Evolutionary conservation across 257 asterid genomes (phyloP), one percentile per base, ranked within the genome.

Genomic region (Penstemon davidsonii): DNA sequence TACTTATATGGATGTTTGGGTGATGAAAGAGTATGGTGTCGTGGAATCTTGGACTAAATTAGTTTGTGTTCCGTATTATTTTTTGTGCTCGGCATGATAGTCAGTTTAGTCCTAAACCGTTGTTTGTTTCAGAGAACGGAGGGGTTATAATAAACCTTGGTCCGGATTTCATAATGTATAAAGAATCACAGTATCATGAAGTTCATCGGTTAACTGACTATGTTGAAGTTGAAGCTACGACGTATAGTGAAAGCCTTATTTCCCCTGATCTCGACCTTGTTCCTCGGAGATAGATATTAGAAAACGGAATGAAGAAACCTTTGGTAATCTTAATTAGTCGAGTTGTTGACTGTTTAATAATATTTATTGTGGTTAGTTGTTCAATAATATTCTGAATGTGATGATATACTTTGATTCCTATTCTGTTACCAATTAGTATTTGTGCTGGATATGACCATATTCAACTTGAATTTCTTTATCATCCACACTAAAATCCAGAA

Each of bases 21-120:
- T 69, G 75, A 62, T 82, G 84, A 73, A 67, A 52, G 77, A 76
- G 64, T 70, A 79, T 40, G 80, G 82, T 6, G 72, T 59, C 15
- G 55, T 2, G 12, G 78, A 74, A 7, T 79, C 84, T 6, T 82
- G 87, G 84, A 60, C 46, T 19, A 79, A 71, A 47, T 25, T 79
- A 53, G 68, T 52, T 4, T 36, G 71, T 1, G 9, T 79, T 5
- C 40, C 77, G 1, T 53, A 8, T 33, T 19, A 43, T 41, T 42
- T 42, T 8, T 4, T 11, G 6, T 60, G 18, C 0, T 45, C 41
- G 38, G 46, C 60, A 50, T 11, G 39, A 12, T n/a, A 1, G 55
- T 50, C n/a, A 3, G 60, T 25, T 43, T 8, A 70, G 43, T 0
- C 56, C 67, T 3, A 67, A 53, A 3, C 67, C 73, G 7, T 39